Base-by-base conservation (phyloP, 331 rosid species). In the Pyrus hybrid region DNA sequence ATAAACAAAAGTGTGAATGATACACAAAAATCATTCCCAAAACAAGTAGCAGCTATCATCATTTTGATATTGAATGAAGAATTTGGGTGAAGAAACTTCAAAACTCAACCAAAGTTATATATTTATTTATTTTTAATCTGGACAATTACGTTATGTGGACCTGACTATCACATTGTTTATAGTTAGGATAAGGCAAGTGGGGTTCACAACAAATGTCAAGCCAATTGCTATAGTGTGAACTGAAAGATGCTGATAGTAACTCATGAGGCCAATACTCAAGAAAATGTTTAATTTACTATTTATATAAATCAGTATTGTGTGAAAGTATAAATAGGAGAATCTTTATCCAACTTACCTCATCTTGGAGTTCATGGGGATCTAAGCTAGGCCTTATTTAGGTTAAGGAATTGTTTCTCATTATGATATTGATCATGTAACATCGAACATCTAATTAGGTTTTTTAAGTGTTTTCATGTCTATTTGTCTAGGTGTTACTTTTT, bases 171-270 rank as follows among this genome's bases (percentile, higher is more conserved):
- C 43, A 67, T 72, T 62, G 22, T 32, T 58, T 78, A 11, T 57
- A 67, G 63, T 67, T 8, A 69, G 33, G 83, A 54, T 73, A 32
- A 73, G 74, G 71, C 25, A 67, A 37, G 13, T 73, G 63, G 65
- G 62, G 23, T 41, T 65, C 16, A 28, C 37, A 35, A 33, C 22
- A 68, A 68, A 67, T 61, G 76, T 35, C 22, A 32, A 30, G 71
- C 28, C 14, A 47, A 45, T 20, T 18, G 25, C 61, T 13, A 28
- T 9, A 5, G 83, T 71, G 83, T 66, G 85, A 80, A 68, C 8
- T 23, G 72, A 68, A 22, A 10, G 54, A 35, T 53, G 68, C 89
- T 66, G 76, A 80, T 71, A 51, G 74, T 78, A 51, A 72, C 76
- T 6, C 49, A 9, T 14, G 67, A 67, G 45, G 30, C 53, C 28